Evolutionary conservation across 1,284 basidiomycete genomes (phyloP), one percentile per base, ranked within the genome.

Genomic region (Neolentinus lepideus): DNA sequence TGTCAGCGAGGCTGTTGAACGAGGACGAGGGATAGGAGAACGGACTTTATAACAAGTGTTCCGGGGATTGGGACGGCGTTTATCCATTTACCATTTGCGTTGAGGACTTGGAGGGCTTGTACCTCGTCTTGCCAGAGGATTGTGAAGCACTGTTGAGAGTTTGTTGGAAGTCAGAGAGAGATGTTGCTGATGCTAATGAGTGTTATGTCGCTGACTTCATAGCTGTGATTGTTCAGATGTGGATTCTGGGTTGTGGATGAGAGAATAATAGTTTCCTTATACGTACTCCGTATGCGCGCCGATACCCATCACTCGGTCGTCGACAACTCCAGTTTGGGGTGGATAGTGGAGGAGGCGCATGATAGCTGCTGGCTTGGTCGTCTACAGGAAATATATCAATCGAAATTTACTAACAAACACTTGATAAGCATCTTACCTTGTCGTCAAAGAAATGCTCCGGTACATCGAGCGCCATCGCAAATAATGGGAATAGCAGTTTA

Each of bases 261-360:
- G n/a, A 43, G 6, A n/a, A 43, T 4, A 56, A 38, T n/a, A 16
- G 12, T n/a, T n/a, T n/a, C n/a, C n/a, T n/a, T n/a, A 47, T 6
- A 65, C 78, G 59, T 66, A 85, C 84, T 90, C 87, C 2, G 85
- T 89, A 69, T 92, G 90, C 1, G 87, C 90, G 6, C 92, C 92
- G 51, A 94, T 94, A 0, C 92, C 92, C 54, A 91, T 83, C 51
- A 86, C 77, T 36, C 80, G 75, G 56, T 84, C 81, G 57, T 83
- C 77, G 25, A 78, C 72, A 2, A 73, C 68, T 1, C 81, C 79
- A 12, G 72, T 75, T 65, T 92, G 89, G 2, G 90, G 85, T 8
- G 92, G 93, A 64, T 94, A 94, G 68, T 88, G 83, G 36, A 94
- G 75, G 25, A 93, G 67, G 6, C 90, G 80, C 89, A 94, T 90